A percentile compares a stretch with the other conserved stretches of the same genome.
Conservation (phyloP, 805 yeast species). For the Pichia gijzeniarum region DNA sequence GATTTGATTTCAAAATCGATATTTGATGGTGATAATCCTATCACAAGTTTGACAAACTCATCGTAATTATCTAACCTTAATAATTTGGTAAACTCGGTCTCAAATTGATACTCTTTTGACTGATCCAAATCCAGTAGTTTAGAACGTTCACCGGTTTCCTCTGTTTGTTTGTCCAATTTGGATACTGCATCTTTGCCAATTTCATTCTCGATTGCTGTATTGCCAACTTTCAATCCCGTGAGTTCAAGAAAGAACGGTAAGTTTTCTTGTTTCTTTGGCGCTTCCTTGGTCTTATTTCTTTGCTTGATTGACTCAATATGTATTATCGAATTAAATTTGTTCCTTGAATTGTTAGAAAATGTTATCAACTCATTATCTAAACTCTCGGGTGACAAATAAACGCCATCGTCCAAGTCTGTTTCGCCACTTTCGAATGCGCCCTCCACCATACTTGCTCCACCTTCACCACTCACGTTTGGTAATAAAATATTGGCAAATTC, state of each 20-base stretch:
- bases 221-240: conserved; percentile 63
- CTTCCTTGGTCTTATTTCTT: conserved; percentile 86
- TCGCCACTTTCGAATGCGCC: conserved; percentile 59
- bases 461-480: conserved; percentile 77
- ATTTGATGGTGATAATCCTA: conserved; percentile 62
- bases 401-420: conserved; percentile 23
- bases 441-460: conserved; percentile 62
- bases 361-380: conserved; percentile 60
- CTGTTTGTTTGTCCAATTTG: conserved; percentile 23
- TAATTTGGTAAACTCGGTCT: conserved; percentile 63
- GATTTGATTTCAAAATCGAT: conserved; percentile 87
- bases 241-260: conserved; percentile 75
- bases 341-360: conserved; percentile 68
- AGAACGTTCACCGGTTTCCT: conserved; percentile 19
- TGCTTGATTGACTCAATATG: conserved; percentile 78
- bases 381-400: conserved; percentile 54
- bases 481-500: conserved; percentile 58
- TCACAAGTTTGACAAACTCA: conserved; percentile 49
- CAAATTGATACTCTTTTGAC: conserved; percentile 43
- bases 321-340: conserved; percentile 69
- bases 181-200: conserved; percentile 23
- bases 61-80: conserved; percentile 53
- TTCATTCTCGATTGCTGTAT: conserved; percentile 51
- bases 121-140: conserved; percentile 31
- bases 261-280: conserved; percentile 76